Conservation (phyloP, 1,139 yeast species). For the Hansenula sp. region DNA sequence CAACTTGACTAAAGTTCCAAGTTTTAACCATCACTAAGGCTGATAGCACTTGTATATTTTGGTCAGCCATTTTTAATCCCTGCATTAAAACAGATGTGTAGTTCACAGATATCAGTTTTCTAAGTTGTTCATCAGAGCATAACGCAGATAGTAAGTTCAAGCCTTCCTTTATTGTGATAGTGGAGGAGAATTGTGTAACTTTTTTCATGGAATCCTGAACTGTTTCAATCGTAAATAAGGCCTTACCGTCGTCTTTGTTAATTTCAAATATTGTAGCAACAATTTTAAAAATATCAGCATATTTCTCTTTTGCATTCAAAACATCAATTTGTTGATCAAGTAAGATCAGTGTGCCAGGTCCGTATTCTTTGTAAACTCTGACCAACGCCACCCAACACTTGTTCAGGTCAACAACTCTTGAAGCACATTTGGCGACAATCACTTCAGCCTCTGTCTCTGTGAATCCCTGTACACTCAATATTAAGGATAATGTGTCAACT, state of each 20-base stretch:
- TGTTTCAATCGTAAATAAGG: background rate
- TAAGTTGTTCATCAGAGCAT: background rate
- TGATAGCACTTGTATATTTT: slow-evolving; percentile 28
- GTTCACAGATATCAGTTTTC: background rate
- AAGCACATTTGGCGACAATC: background rate
- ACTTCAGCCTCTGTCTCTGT: background rate
- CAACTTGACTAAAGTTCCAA: slow-evolving; percentile 35
- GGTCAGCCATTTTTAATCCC: slow-evolving; percentile 20
- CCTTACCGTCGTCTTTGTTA: background rate
- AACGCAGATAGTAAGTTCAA: background rate
- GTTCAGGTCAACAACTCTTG: background rate
- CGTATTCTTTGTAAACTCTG: background rate
- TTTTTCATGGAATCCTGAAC: background rate
- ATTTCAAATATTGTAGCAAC: background rate
- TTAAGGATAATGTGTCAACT: background rate
- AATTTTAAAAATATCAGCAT: background rate
- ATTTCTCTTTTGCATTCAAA: background rate
- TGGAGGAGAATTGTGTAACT: background rate
- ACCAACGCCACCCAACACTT: background rate
- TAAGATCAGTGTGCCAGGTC: background rate
- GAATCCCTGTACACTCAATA: background rate
- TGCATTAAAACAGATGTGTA: background rate
- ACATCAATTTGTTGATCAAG: background rate
- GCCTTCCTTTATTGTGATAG: background rate
- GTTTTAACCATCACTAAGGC: slow-evolving; percentile 36